These are phyloP conservation scores for Torulaspora microellipsoides DNA, from an alignment of 805 yeast species.

Conservation along the genomic window DNA sequence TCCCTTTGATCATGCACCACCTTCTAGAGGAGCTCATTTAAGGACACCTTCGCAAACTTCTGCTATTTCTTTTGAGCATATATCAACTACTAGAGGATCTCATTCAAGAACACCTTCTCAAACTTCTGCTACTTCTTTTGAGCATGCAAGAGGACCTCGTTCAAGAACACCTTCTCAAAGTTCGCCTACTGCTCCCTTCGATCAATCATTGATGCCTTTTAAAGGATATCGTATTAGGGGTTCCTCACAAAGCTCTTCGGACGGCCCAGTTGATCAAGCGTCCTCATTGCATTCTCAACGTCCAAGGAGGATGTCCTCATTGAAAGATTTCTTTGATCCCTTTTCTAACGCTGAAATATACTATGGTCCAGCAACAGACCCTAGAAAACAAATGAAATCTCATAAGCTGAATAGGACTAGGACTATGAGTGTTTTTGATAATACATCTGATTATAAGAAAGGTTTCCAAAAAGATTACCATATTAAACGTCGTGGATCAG, in stretches of 20 bases:
- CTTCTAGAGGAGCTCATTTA: constrained; percentile 1
- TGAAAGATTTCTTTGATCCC: constrained; percentile 54
- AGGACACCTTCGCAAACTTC: too few species aligned
- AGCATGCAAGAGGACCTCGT: background rate
- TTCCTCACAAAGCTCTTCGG: constrained; percentile 2
- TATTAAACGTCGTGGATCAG: constrained; percentile 48
- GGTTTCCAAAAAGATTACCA: constrained; percentile 20
- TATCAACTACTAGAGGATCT: constrained; percentile 1
- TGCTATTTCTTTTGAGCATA: too few species aligned
- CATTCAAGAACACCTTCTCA: constrained; percentile 3
- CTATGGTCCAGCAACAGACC: constrained; percentile 61
- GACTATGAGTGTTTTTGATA: constrained; percentile 48
- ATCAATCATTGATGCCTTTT: background rate
- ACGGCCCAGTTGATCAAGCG: constrained; percentile 1
- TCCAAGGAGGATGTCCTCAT: constrained; percentile 38
- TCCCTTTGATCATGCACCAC: too few species aligned
- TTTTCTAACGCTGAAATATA: constrained; percentile 64
- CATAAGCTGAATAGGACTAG: constrained; percentile 47
- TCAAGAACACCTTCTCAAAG: constrained; percentile 3
- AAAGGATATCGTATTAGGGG: constrained; percentile 2
- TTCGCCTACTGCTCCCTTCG: constrained; percentile 3
- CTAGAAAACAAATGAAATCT: constrained; percentile 38
- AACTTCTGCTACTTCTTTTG: constrained; percentile 1
- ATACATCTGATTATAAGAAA: constrained; percentile 23
- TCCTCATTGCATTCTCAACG: constrained; percentile 5